Conservation (phyloP, 345 rosid species). For the Aquilaria sinensis region DNA sequence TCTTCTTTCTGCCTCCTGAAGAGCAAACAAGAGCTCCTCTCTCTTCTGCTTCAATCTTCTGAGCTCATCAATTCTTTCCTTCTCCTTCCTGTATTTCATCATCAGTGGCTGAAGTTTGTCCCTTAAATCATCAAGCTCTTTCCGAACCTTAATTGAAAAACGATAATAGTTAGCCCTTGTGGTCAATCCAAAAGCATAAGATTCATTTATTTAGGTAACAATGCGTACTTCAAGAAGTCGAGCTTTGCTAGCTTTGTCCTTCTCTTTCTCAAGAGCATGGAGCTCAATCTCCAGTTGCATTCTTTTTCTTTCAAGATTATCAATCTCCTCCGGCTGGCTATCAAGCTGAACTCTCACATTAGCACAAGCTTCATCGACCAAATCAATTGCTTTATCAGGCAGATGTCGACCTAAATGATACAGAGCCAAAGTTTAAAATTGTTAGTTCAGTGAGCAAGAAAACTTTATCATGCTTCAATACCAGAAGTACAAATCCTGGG, state of each 20-base stretch:
- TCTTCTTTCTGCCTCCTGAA: slow-evolving; percentile 89
- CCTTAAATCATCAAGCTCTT: slow-evolving; percentile 87
- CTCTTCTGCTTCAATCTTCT: slow-evolving; percentile 70
- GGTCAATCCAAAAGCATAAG: background rate
- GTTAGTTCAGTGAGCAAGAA: slow-evolving; percentile 7
- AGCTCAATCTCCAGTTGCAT: slow-evolving; percentile 87
- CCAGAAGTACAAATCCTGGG: background rate
- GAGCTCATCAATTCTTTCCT: slow-evolving; percentile 84
- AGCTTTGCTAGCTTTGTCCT: slow-evolving; percentile 93
- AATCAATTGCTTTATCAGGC: slow-evolving; percentile 90
- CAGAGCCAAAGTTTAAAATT: too few species aligned
- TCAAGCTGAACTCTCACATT: slow-evolving; percentile 96
- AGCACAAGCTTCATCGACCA: slow-evolving; percentile 93
- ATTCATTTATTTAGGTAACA: background rate
- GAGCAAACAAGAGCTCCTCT: slow-evolving; percentile 65
- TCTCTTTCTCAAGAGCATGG: slow-evolving; percentile 89
- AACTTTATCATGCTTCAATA: background rate
- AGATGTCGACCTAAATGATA: slow-evolving; percentile 62
- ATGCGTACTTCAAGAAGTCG: slow-evolving; percentile 68
- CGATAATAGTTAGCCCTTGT: background rate
- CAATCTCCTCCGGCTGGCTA: slow-evolving; percentile 96
- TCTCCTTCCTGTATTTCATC: slow-evolving; percentile 89
- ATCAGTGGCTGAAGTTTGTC: slow-evolving; percentile 83
- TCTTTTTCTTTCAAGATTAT: slow-evolving; percentile 75
- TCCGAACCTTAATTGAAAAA: slow-evolving; percentile 46